A percentile compares a stretch with the other conserved stretches of the same genome.
phyloP scores from a whole-genome alignment of 352 stramenopile species.

The Aphanomyces astaci region DNA sequence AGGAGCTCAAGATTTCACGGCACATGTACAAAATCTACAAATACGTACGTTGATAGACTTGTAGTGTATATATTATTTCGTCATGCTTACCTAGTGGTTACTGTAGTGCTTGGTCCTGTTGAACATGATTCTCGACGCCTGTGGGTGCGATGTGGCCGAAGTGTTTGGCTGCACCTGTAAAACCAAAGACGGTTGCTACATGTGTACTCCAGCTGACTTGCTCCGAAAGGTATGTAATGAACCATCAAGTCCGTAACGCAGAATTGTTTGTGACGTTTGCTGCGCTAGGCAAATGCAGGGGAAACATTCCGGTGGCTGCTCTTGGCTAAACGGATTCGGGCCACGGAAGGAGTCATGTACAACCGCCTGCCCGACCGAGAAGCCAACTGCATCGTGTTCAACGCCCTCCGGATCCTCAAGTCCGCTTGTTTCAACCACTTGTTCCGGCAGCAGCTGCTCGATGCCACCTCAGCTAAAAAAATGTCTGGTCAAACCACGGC shows the following conservation, averaged over 20 bases:
- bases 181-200: background rate
- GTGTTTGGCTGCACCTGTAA: slow-evolving; percentile 8
- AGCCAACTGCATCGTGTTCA: slow-evolving; percentile 16
- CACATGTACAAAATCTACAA: slow-evolving; percentile 23
- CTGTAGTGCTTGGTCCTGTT: slow-evolving; percentile 19
- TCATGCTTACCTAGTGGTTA: no score
- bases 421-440: slow-evolving; percentile 19
- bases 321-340: slow-evolving; percentile 12
- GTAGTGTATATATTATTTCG: background rate
- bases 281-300: slow-evolving; percentile 11
- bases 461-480: background rate
- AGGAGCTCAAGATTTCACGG: slow-evolving; percentile 21
- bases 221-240: slow-evolving; percentile 22
- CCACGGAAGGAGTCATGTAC: slow-evolving; percentile 4
- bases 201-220: slow-evolving; percentile 7
- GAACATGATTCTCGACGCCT: slow-evolving; percentile 4
- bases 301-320: slow-evolving; percentile 15
- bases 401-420: slow-evolving; percentile 4
- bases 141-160: background rate
- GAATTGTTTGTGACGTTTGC: background rate
- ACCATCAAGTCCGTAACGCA: no score
- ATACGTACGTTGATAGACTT: slow-evolving; percentile 11
- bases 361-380: slow-evolving; percentile 9
- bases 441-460: slow-evolving; percentile 12
- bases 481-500: background rate